Conservation (phyloP, 2,329 filamentous ascomycete genomes). For the Fusarium sororula region DNA sequence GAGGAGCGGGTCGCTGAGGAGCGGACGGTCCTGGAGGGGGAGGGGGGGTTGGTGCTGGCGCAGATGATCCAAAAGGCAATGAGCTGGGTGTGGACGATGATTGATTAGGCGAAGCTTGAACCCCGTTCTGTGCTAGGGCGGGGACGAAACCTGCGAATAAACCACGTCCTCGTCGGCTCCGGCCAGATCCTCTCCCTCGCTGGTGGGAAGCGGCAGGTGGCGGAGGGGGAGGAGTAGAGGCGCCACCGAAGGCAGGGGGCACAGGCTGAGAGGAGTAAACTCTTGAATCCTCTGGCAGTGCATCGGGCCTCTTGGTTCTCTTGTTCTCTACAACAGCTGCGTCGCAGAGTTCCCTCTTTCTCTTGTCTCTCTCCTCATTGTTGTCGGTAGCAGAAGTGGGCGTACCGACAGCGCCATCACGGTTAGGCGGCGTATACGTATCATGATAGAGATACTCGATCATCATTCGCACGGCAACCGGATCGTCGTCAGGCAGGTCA, state of each 20-base stretch:
- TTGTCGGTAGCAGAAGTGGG: too few species aligned
- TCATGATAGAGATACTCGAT: conserved; percentile 10
- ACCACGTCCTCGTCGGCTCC: rapidly evolving
- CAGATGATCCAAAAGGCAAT: rapidly evolving
- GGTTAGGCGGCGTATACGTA: not conserved
- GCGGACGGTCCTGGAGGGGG: not conserved
- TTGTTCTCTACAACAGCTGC: not conserved
- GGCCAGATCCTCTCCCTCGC: rapidly evolving
- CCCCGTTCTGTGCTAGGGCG: rapidly evolving
- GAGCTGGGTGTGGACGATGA: not conserved
- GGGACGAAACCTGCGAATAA: rapidly evolving
- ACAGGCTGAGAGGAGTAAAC: too few species aligned
- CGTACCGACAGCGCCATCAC: too few species aligned
- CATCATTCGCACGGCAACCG: not conserved
- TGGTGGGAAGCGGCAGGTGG: rapidly evolving
- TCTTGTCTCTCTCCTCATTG: too few species aligned
- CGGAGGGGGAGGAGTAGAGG: not conserved
- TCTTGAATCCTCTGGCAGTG: too few species aligned
- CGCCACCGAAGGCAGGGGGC: too few species aligned
- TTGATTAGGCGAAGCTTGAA: not conserved
- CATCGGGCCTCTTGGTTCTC: not conserved
- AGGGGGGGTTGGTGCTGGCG: not conserved
- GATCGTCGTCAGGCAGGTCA: conserved; percentile 6
- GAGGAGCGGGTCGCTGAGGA: rapidly evolving
- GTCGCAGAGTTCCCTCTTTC: not conserved